Evolutionary conservation across 768 basidiomycete species (phyloP).

Genomic region (Baorangia bicolor): DNA sequence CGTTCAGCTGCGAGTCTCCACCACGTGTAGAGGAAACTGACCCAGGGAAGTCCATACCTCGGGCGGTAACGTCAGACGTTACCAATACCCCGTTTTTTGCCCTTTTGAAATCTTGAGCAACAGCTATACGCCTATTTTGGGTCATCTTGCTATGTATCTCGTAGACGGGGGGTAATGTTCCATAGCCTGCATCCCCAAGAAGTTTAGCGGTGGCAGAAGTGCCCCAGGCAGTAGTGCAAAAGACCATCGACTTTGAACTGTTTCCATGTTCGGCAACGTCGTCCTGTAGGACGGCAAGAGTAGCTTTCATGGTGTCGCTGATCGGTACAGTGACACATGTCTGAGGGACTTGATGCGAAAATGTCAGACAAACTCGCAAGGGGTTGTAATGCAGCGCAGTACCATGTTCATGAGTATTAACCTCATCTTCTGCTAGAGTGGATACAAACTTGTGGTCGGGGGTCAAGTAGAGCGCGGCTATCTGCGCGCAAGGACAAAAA

Average conservation of each 20-base stretch:
- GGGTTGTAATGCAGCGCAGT: conserved; percentile 2
- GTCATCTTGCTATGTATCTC: conserved; percentile 60
- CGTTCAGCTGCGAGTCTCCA: conserved; percentile 5
- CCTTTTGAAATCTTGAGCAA: conserved; percentile 50
- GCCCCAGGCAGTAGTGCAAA: conserved; percentile 67
- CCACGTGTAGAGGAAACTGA: conserved; percentile 21
- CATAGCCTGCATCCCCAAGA: conserved; percentile 31
- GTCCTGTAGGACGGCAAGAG: conserved; percentile 39
- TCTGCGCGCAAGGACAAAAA: conserved; percentile 11
- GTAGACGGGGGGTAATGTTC: conserved; percentile 38
- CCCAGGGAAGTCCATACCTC: conserved; percentile 70
- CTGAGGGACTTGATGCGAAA: conserved; percentile 44
- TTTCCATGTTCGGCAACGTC: conserved; percentile 32
- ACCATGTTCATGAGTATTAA: conserved; percentile 63
- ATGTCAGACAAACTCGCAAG: background rate
- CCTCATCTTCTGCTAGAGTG: conserved; percentile 56
- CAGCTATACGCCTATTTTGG: conserved; percentile 47
- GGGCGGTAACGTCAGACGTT: conserved; percentile 57
- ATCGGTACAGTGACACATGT: conserved; percentile 43
- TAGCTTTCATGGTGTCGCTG: conserved; percentile 40
- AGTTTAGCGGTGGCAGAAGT: conserved; percentile 42
- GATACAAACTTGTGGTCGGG: conserved; percentile 47
- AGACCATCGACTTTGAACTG: conserved; percentile 51
- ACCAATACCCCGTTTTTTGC: conserved; percentile 45
- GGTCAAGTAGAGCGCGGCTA: conserved; percentile 27